These are phyloP conservation scores for Hypoxylon sp. DNA, from an alignment of 2,329 filamentous ascomycete genomes.

Conservation along the genomic window DNA sequence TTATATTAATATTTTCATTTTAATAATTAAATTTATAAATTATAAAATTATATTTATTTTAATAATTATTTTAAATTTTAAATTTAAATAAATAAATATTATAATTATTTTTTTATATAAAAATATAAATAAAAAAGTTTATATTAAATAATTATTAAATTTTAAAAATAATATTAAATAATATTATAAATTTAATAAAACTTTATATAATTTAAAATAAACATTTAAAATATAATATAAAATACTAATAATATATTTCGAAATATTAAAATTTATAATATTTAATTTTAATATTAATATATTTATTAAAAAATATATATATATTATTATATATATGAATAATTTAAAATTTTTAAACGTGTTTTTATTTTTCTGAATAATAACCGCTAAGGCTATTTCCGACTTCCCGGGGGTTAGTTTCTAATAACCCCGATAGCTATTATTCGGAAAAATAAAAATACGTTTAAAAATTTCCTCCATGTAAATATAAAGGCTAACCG, in stretches of 20 bases:
- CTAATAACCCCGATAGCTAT: too few relatives aligned
- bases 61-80: conserved; percentile 14
- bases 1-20: conserved; percentile 24
- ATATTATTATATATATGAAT: conserved; percentile 25
- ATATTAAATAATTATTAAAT: conserved; percentile 17
- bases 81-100: conserved; percentile 30
- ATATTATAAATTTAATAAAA: too few relatives aligned
- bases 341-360: too few relatives aligned
- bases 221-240: too few relatives aligned
- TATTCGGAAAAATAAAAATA: too few relatives aligned
- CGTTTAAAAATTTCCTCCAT: too few relatives aligned
- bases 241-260: too few relatives aligned
- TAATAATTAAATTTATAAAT: conserved; percentile 28
- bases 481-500: too few relatives aligned
- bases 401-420: too few relatives aligned
- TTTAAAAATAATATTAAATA: conserved; percentile 19
- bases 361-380: too few relatives aligned
- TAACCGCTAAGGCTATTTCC: too few relatives aligned
- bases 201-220: too few relatives aligned
- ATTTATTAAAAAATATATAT: conserved; percentile 24
- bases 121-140: conserved; percentile 23
- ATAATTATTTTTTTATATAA: conserved; percentile 19
- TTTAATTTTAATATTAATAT: conserved; percentile 19
- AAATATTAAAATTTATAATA: conserved; percentile 21
- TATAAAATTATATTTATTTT: conserved; percentile 27